Evolutionary conservation across 2,329 filamentous ascomycete genomes (phyloP), one percentile per base, ranked within the genome.

Genomic region (Endocalyx cinctus): DNA sequence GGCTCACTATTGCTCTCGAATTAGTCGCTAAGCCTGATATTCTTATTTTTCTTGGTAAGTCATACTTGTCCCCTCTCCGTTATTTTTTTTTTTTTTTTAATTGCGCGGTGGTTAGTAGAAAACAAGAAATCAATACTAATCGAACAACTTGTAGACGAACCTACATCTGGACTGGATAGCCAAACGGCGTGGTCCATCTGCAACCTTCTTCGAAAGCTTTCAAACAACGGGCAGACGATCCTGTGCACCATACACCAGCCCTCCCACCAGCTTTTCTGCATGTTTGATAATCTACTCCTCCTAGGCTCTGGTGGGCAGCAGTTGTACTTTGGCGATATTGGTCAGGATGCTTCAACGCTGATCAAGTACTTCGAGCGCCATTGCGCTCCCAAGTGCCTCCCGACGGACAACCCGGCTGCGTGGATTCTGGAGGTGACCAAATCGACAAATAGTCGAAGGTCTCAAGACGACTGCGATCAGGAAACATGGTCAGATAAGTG

Each of bases 171-270:
- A 7, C 67, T 79, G 10, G 75, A 79, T 42, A 70, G 69, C 0
- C 69, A 71, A 25, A 68, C 74, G 6, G 73, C 75, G 1, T 80
- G 74, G 44, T 77, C 79, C 43, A 80, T 81, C 40, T 66, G 79
- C 3, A 67, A 74, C 0, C 78, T 82, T 42, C 58, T 82, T 6
- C 67, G 74, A 4, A 79, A 79, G 47, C 62, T 82, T 2, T 74
- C 77, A 1, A 72, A 77, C 16, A 66, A 68, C 2, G 76, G 76
- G 0, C 75, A 79, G 40, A 72, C 74, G 1, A 70, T 80, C 6
- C 56, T 79, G 1, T 77, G 72, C 38, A 79, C 76, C 0, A 79
- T 79, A 10, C 75, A 79, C 28, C 75, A 79, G 35, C 75, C 75
- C 0, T 73, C 69, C 0, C 66, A 73, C 0, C 66, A 69, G 1